These are phyloP conservation scores for Dactylonectria macrodidyma DNA, from an alignment of 2,329 filamentous ascomycete genomes.

Conservation along the genomic window DNA sequence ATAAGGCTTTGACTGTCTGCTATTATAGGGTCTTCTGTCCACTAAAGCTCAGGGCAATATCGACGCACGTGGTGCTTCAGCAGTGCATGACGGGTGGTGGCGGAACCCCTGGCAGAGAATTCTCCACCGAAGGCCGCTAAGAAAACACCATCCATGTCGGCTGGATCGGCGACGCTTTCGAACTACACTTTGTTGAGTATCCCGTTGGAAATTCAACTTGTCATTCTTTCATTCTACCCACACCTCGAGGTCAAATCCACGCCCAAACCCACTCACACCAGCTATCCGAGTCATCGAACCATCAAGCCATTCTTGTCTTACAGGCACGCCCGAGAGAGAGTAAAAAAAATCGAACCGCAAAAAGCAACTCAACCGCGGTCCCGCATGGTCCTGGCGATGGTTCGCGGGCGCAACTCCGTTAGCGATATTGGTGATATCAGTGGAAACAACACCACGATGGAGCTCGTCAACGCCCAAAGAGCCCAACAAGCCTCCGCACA, in stretches of 20 bases:
- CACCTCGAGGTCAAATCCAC: conserved; percentile 20
- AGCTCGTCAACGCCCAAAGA: conserved; percentile 13
- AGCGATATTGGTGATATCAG: conserved; percentile 14
- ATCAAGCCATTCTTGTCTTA: conserved; percentile 30
- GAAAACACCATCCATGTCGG: conserved; percentile 28
- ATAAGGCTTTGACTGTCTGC: conserved; percentile 26
- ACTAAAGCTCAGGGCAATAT: conserved; percentile 42
- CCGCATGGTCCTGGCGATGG: conserved; percentile 13
- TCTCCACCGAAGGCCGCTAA: conserved; percentile 31
- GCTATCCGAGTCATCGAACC: conserved; percentile 26
- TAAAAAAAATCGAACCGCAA: conserved; percentile 12
- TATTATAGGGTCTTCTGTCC: conserved; percentile 22
- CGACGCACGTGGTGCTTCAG: conserved; percentile 40
- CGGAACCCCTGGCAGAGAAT: conserved; percentile 28
- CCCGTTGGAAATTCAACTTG: conserved; percentile 1
- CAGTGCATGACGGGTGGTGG: conserved; percentile 30
- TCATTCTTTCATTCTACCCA: conserved; percentile 13
- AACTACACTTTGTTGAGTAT: neutral
- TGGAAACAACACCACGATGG: conserved; percentile 17
- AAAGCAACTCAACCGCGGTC: conserved; percentile 12
- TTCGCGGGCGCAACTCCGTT: conserved; percentile 23
- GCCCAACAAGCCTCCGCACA: conserved; percentile 7
- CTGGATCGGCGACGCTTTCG: conserved; percentile 20
- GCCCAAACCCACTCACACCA: conserved; percentile 20
- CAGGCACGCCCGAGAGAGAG: conserved; percentile 14